phyloP scores from a whole-genome alignment of 2,329 filamentous ascomycete species.

The Trichoderma gracile region DNA sequence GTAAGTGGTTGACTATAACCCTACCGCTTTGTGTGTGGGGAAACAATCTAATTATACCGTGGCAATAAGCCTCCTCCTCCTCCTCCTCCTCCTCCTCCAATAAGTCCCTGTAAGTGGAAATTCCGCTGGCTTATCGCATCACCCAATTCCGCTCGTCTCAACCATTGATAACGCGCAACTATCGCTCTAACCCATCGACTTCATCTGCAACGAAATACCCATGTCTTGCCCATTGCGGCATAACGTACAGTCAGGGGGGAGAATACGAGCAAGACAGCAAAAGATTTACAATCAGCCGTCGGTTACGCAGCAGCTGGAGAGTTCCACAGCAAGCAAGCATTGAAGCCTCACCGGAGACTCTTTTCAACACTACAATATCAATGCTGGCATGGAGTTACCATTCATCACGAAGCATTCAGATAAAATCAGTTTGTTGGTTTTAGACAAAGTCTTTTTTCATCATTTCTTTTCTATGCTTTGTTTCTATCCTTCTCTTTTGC shows the following conservation, averaged over 20 bases:
- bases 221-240: neutral
- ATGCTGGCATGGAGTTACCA: neutral
- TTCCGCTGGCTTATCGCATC: neutral
- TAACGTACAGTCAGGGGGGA: neutral
- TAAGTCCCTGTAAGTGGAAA: no score
- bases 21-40: neutral
- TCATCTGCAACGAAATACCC: neutral
- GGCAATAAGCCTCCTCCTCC: no score
- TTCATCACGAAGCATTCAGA: neutral
- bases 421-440: neutral
- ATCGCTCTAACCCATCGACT: neutral
- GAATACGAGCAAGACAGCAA: neutral
- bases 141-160: neutral
- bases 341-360: neutral
- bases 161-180: no score
- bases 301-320: neutral
- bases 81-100: neutral
- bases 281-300: constrained; percentile 3
- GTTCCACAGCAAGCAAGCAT: neutral
- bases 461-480: constrained; percentile 14
- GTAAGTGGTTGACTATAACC: neutral
- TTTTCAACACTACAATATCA: neutral
- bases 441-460: constrained; percentile 12
- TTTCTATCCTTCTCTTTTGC: neutral
- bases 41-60: neutral